A percentile compares a stretch with the other conserved stretches of the same genome.
phyloP scores from a whole-genome alignment of 805 yeast species.

The Candida hungchunana region DNA sequence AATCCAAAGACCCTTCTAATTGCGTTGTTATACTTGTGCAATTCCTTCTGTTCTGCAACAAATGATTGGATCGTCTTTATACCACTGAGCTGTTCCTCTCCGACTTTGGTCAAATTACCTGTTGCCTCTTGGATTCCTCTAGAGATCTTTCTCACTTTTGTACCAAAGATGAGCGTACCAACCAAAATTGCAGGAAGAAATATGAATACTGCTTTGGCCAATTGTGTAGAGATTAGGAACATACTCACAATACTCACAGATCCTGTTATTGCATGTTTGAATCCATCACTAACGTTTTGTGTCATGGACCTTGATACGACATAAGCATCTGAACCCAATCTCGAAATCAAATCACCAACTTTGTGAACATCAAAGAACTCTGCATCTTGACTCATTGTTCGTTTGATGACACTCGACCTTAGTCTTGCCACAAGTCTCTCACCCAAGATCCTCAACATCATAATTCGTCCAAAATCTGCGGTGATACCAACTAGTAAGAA shows the following conservation, averaged over 20 bases:
- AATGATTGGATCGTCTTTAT: constrained; percentile 88
- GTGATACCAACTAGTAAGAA: constrained; percentile 50
- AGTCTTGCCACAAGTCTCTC: constrained; percentile 83
- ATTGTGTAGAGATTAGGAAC: constrained; percentile 77
- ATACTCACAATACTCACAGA: constrained; percentile 85
- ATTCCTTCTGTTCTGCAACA: constrained; percentile 81
- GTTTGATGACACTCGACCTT: constrained; percentile 71
- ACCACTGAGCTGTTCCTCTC: constrained; percentile 89
- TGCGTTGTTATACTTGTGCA: constrained; percentile 69
- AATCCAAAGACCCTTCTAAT: constrained; percentile 60
- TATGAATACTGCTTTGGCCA: constrained; percentile 74
- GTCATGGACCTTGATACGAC: constrained; percentile 86
- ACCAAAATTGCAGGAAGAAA: constrained; percentile 78
- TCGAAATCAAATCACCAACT: constrained; percentile 89
- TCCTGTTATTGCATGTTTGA: constrained; percentile 77
- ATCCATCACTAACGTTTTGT: constrained; percentile 88
- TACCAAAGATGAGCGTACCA: constrained; percentile 80
- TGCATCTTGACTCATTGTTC: constrained; percentile 81
- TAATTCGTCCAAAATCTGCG: constrained; percentile 74
- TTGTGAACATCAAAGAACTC: constrained; percentile 92
- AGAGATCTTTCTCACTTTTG: constrained; percentile 70
- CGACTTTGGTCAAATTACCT: constrained; percentile 81
- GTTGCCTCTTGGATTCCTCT: constrained; percentile 79
- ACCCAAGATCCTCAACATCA: constrained; percentile 68
- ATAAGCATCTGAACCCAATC: constrained; percentile 86